A percentile compares a stretch with the other conserved stretches of the same genome.
phyloP scores from a whole-genome alignment of 2,329 filamentous ascomycete genomes.

The Colletotrichum sidae region DNA sequence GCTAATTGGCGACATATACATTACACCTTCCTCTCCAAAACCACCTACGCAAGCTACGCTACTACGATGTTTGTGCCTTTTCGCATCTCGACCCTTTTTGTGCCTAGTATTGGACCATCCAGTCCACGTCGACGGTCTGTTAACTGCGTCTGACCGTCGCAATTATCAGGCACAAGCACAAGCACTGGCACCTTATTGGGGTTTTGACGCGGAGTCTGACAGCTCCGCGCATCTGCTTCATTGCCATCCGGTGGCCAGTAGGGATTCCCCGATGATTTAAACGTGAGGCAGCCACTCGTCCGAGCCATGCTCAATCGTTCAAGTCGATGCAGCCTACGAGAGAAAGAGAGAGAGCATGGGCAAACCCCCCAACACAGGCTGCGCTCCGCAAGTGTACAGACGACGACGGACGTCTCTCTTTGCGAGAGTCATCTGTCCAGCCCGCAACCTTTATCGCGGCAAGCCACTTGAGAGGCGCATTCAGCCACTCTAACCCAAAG shows the following conservation, averaged over 20 bases:
- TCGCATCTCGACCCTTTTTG: constrained; percentile 24
- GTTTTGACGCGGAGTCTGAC: background rate
- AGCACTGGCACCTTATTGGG: no score
- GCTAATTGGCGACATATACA: background rate
- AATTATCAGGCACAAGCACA: background rate
- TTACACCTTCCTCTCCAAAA: no score
- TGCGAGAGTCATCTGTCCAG: background rate
- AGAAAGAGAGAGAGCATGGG: no score
- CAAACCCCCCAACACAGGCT: no score
- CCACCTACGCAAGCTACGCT: no score
- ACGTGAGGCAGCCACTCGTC: no score
- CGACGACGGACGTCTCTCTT: background rate
- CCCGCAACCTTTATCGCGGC: background rate
- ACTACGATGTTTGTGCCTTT: background rate
- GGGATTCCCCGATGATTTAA: no score
- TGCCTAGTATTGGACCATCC: constrained; percentile 13
- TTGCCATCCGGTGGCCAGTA: no score
- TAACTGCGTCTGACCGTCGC: background rate
- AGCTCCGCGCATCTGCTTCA: background rate
- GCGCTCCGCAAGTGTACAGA: background rate
- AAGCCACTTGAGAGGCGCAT: constrained; percentile 15
- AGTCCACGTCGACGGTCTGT: background rate
- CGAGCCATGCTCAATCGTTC: no score
- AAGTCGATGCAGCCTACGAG: no score
- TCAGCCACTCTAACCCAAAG: constrained; percentile 23